Percentiles rank a stretch among this genome's conserved stretches.
Conservation (phyloP, 23 red algal species). For the Rhodosorus marinus region DNA sequence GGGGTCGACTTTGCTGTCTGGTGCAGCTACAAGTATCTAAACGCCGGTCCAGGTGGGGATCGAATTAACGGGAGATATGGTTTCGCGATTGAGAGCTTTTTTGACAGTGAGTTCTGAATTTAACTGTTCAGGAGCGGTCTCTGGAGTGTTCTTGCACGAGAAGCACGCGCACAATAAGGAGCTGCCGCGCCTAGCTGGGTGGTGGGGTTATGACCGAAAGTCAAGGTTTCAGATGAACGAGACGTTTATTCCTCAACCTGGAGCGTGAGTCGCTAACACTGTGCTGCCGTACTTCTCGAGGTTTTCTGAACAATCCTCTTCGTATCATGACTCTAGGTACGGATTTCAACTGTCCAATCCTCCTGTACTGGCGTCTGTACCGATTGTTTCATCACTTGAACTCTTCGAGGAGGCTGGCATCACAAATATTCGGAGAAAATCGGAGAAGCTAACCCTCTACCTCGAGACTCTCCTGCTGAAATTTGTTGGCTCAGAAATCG, state of each 20-base stretch:
- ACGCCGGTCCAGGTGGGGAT: slow-evolving; percentile 58
- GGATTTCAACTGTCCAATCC: slow-evolving; percentile 88
- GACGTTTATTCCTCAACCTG: slow-evolving; percentile 11
- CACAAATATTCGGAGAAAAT: slow-evolving; percentile 32
- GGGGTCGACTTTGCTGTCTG: slow-evolving; percentile 74
- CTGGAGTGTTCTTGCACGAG: slow-evolving; percentile 60
- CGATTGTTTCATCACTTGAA: slow-evolving; percentile 29
- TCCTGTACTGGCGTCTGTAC: slow-evolving; percentile 48
- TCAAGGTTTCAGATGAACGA: slow-evolving; percentile 54
- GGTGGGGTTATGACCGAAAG: slow-evolving; percentile 61
- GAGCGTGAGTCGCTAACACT: too few species aligned
- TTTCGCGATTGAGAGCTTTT: too few species aligned
- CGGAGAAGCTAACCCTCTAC: slow-evolving; percentile 38
- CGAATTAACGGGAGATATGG: too few species aligned
- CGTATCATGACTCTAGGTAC: slow-evolving; percentile 9
- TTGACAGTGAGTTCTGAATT: too few species aligned
- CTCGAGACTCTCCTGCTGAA: slow-evolving; percentile 18
- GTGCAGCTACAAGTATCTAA: slow-evolving; percentile 97
- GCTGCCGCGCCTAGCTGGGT: slow-evolving; percentile 43
- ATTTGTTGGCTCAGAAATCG: slow-evolving; percentile 7
- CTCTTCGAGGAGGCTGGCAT: slow-evolving; percentile 44
- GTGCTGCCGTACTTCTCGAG: too few species aligned
- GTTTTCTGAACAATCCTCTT: too few species aligned
- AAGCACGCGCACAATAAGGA: slow-evolving; percentile 11
- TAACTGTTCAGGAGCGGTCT: too few species aligned